Conservation (phyloP, 2,329 filamentous ascomycete species). For the Tympanopsis confertula region DNA sequence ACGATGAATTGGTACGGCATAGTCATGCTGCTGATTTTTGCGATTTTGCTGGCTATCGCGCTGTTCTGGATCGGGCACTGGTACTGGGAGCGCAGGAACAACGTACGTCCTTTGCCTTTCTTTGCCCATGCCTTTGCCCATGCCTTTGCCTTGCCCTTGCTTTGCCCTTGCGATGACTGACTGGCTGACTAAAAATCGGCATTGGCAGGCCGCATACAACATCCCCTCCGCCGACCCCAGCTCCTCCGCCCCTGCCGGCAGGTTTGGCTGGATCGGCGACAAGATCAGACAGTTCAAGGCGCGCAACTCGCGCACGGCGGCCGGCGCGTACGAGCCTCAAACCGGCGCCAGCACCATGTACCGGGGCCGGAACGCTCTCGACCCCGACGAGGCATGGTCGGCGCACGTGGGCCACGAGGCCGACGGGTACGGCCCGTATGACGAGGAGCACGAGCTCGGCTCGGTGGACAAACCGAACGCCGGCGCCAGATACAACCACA, state of each 20-base stretch:
- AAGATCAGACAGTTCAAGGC: constrained; percentile 52
- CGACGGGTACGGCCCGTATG: constrained; percentile 60
- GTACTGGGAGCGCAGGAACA: too few species aligned
- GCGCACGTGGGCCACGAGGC: constrained; percentile 65
- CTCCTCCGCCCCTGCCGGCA: constrained; percentile 40
- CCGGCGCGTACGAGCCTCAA: constrained; percentile 60
- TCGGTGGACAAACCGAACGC: constrained; percentile 22
- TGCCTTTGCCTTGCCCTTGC: too few species aligned
- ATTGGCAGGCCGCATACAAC: neutral
- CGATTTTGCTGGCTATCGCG: too few species aligned
- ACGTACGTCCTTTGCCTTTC: too few species aligned
- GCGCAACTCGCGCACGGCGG: constrained; percentile 51
- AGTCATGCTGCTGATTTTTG: too few species aligned
- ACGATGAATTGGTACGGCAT: too few species aligned
- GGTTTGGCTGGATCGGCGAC: constrained; percentile 64
- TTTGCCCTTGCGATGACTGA: too few species aligned
- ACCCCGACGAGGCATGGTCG: constrained; percentile 82
- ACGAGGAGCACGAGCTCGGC: constrained; percentile 68
- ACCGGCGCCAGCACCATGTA: constrained; percentile 22
- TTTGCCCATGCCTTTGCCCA: too few species aligned
- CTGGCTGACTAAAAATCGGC: too few species aligned
- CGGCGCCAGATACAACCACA: constrained; percentile 23
- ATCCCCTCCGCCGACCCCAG: constrained; percentile 1
- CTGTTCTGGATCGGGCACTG: too few species aligned
- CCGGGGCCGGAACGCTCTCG: constrained; percentile 35